Percentiles rank a stretch among this genome's conserved stretches.
phyloP scores from a whole-genome alignment of 179 eudicot species.

The Carnegiea gigantea region DNA sequence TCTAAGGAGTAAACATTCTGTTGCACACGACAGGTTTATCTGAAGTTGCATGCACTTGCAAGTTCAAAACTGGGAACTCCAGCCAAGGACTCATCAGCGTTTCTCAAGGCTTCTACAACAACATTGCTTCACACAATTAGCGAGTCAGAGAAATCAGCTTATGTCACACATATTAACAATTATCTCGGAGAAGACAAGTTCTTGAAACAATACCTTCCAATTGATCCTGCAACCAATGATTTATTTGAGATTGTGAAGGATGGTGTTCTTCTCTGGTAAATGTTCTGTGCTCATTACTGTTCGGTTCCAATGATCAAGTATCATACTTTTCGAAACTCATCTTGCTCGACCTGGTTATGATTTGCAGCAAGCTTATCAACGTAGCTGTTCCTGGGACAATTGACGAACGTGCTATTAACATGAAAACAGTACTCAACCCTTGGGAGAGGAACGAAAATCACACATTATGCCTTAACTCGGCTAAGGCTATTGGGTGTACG shows the following conservation, averaged over 20 bases:
- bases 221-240: constrained; percentile 89
- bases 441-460: constrained; percentile 99
- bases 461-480: constrained; percentile 91
- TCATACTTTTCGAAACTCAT: background rate
- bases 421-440: constrained; percentile 83
- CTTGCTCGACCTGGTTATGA: background rate
- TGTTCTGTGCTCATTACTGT: constrained; percentile 14
- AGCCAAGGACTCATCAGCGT: constrained; percentile 83
- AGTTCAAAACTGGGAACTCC: constrained; percentile 73
- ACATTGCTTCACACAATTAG: constrained; percentile 96
- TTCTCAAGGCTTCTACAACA: constrained; percentile 84
- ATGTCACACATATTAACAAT: constrained; percentile 89
- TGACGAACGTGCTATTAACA: constrained; percentile 94
- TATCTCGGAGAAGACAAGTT: constrained; percentile 84
- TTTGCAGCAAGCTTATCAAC: constrained; percentile 86
- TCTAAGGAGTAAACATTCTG: constrained; percentile 8
- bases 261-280: constrained; percentile 95
- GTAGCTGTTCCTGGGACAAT: constrained; percentile 99
- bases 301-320: background rate
- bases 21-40: constrained; percentile 61
- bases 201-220: constrained; percentile 74
- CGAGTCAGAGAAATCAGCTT: constrained; percentile 96
- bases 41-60: constrained; percentile 80
- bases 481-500: constrained; percentile 98
- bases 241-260: constrained; percentile 91